A percentile compares a stretch with the other conserved stretches of the same genome.
Evolutionary conservation across 371 early-diverging fungal species (phyloP).

Genomic region (Entomophthora muscae): DNA sequence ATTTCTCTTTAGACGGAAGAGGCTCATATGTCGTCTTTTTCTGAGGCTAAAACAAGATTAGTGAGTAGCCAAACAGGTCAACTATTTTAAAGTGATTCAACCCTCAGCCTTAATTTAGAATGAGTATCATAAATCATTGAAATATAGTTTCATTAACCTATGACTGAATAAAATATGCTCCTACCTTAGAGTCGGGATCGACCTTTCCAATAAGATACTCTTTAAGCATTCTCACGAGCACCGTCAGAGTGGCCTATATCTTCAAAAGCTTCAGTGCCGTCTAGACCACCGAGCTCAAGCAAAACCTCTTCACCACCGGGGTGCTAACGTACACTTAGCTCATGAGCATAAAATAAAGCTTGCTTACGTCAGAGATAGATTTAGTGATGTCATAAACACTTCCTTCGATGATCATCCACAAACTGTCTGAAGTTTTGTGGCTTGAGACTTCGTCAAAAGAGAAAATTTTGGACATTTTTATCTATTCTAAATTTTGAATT

Average conservation of each 20-base stretch:
- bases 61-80: background rate
- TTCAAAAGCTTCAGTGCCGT: slow-evolving; percentile 86
- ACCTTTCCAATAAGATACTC: slow-evolving; percentile 55
- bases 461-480: slow-evolving; percentile 16
- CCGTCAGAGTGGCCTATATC: slow-evolving; percentile 92
- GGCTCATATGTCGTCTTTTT: background rate
- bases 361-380: slow-evolving; percentile 38
- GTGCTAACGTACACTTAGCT: slow-evolving; percentile 22
- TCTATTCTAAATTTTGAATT: background rate
- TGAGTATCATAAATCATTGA: background rate
- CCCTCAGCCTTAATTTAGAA: background rate
- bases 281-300: slow-evolving; percentile 58
- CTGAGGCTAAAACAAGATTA: background rate
- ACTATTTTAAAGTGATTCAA: background rate
- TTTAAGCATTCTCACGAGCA: slow-evolving; percentile 63
- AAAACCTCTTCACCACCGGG: slow-evolving; percentile 72
- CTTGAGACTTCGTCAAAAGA: slow-evolving; percentile 35
- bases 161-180: background rate
- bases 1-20: background rate
- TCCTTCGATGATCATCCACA: slow-evolving; percentile 55
- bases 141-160: background rate
- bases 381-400: slow-evolving; percentile 70
- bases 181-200: slow-evolving; percentile 18
- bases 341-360: slow-evolving; percentile 16
- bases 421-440: slow-evolving; percentile 31